These are phyloP conservation scores for Aurantiochytrium sp. DNA, from an alignment of 108 stramenopile genomes.

Conservation along the genomic window DNA sequence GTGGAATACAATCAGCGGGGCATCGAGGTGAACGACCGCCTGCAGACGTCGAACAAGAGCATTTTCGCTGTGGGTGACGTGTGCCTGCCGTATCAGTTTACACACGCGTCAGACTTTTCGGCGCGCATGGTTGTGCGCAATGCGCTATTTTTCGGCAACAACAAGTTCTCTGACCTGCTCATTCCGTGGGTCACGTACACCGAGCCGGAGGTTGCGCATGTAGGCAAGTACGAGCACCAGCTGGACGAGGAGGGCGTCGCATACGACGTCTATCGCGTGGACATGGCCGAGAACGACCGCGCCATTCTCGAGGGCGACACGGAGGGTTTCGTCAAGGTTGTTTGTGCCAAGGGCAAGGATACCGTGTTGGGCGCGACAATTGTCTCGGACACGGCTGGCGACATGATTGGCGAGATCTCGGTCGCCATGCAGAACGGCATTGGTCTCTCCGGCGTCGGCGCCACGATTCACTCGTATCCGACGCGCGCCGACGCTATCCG, in stretches of 20 bases:
- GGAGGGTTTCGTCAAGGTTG: constrained; percentile 78
- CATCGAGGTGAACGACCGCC: constrained; percentile 65
- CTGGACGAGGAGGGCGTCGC: constrained; percentile 52
- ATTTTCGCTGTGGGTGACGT: constrained; percentile 87
- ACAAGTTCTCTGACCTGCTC: constrained; percentile 71
- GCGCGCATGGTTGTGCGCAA: constrained; percentile 86
- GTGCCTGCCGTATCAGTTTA: constrained; percentile 69
- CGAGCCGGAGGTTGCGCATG: constrained; percentile 84
- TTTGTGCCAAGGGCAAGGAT: constrained; percentile 70
- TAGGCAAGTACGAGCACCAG: constrained; percentile 69
- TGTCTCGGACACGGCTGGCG: constrained; percentile 79
- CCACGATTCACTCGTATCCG: constrained; percentile 89
- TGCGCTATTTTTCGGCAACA: constrained; percentile 71
- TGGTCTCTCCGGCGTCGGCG: constrained; percentile 63
- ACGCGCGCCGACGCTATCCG: constrained; percentile 35
- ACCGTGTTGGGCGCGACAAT: constrained; percentile 84
- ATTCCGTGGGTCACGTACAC: constrained; percentile 88
- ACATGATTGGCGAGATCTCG: constrained; percentile 83
- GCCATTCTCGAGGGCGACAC: constrained; percentile 73
- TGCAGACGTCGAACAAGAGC: constrained; percentile 69
- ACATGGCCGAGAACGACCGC: constrained; percentile 79
- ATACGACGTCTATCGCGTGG: constrained; percentile 55
- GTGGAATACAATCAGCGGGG: constrained; percentile 70
- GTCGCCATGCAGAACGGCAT: constrained; percentile 84
- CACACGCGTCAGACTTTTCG: constrained; percentile 82